Evolutionary conservation across 805 yeast species (phyloP), one percentile per base, ranked within the genome.

Genomic region (Phaffomyces opuntiae): DNA sequence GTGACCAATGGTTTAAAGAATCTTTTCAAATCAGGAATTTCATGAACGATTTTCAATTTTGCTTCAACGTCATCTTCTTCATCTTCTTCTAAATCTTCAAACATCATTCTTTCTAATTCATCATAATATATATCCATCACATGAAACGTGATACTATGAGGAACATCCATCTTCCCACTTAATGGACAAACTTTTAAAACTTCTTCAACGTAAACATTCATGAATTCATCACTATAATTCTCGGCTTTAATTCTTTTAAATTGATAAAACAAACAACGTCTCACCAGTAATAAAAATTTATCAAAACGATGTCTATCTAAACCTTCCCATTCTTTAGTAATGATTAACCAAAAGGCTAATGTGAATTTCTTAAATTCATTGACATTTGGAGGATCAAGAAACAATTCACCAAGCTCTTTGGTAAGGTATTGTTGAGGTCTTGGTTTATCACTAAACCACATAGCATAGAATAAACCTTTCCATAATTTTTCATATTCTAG

Each of bases 371-470:
- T 53, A 60, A 77, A 72, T 63, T 71, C 70, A 6, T 60, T 62
- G 5, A 53, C 52, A 29, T 11, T 29, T 1, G 78, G 70, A 14
- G 77, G 66, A 21, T 66, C 65, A 16, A 68, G 66, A 16, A 75
- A 79, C 32, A 80, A 57, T 27, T 65, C 70, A 2, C 91, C 95
- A 50, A 93, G 68, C 38, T 77, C 80, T 40, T 73, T 75, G 3
- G 96, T 95, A 35, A 93, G 69, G 48, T 81, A 69, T 64, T 89
- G 96, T 65, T 93, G 99, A 24, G 96, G 93, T 56, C 84, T 74
- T 26, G 96, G 96, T 60, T 90, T 78, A 64, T 93, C 99, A 61
- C 95, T 78, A 68, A 84, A 88, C 98, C 99, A 93, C 96, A 93
- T 87, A 11, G 96, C 78, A 61, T 74, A 93, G 65, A 83, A 93